These are phyloP conservation scores for Trichoderma erinaceum DNA, from an alignment of 495 filamentous ascomycete genomes.

Conservation along the genomic window DNA sequence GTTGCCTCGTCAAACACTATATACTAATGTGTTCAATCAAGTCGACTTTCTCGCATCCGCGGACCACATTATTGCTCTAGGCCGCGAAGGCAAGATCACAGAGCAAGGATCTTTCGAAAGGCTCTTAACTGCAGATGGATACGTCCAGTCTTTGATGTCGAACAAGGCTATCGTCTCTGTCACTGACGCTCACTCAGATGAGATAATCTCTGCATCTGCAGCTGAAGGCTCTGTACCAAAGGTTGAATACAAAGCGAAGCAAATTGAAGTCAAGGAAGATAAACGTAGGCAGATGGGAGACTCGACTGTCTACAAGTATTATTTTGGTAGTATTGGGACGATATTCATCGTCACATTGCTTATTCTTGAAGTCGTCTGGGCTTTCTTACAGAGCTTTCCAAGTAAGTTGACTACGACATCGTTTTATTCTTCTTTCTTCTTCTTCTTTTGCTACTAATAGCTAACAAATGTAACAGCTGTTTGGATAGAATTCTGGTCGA, in stretches of 20 bases:
- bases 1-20: neutral
- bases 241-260: conserved; percentile 10
- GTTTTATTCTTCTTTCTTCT: neutral
- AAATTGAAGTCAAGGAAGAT: conserved; percentile 3
- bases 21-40: conserved; percentile 14
- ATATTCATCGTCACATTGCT: conserved; percentile 21
- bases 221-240: neutral
- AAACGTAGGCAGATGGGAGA: conserved; percentile 24
- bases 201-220: neutral
- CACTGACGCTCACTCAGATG: neutral
- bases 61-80: conserved; percentile 36
- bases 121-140: conserved; percentile 24
- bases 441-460: neutral
- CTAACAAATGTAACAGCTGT: conserved; percentile 24
- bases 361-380: conserved; percentile 22
- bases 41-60: conserved; percentile 29
- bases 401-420: conserved; percentile 1
- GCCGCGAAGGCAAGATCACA: conserved; percentile 26
- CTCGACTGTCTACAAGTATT: conserved; percentile 28
- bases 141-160: conserved; percentile 19
- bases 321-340: conserved; percentile 28
- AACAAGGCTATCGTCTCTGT: neutral
- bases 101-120: conserved; percentile 35
- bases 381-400: conserved; percentile 17
- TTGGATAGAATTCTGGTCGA: conserved; percentile 34